Conservation (phyloP, 768 basidiomycete species). For the Pholiota conissans region DNA sequence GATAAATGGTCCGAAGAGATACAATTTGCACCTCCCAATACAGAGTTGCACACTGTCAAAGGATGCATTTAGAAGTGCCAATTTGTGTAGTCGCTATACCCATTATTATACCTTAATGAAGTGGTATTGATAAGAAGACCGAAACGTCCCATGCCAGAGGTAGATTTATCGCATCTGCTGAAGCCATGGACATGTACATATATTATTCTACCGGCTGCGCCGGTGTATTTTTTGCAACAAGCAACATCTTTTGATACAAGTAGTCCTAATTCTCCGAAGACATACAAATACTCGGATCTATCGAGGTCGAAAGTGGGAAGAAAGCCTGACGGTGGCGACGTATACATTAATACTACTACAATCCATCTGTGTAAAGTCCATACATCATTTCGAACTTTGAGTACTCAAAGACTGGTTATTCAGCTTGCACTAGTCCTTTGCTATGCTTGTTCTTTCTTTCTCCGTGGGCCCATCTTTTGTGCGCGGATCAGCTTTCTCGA, state of each 20-base stretch:
- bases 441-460: background rate
- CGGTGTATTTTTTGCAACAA: background rate
- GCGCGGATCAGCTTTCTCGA: background rate
- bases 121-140: background rate
- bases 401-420: no score
- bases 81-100: background rate
- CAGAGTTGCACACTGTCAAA: background rate
- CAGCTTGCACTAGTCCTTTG: no score
- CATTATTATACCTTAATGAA: background rate
- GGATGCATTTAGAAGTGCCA: background rate
- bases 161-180: no score
- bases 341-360: no score
- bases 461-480: background rate
- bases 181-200: no score
- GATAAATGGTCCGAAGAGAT: conserved; percentile 1
- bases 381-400: no score
- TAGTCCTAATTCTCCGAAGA: background rate
- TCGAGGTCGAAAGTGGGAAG: no score
- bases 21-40: no score
- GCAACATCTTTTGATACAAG: background rate
- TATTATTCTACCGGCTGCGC: background rate
- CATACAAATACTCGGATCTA: no score
- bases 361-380: no score
- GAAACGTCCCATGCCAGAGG: no score
- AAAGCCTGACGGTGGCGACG: no score